A percentile compares a stretch with the other conserved stretches of the same genome.
phyloP scores from a whole-genome alignment of 2,329 filamentous ascomycete genomes.

The Aspergillus floridensis region DNA sequence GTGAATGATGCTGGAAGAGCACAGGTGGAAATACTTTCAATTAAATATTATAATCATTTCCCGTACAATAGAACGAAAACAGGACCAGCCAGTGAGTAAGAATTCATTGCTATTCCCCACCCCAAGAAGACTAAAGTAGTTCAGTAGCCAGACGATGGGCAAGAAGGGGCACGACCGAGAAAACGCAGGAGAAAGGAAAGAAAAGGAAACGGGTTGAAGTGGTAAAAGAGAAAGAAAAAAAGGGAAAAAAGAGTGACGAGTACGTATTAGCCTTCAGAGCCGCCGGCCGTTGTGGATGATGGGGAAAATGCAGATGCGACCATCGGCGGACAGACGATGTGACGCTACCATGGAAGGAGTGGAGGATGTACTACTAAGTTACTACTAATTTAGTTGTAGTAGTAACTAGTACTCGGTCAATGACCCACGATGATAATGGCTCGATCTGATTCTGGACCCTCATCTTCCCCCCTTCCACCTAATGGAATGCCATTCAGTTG shows the following conservation, averaged over 20 bases:
- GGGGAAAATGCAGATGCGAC: constrained; percentile 29
- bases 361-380: constrained; percentile 7
- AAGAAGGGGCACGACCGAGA: constrained; percentile 1
- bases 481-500: neutral
- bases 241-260: constrained; percentile 3
- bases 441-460: neutral
- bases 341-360: constrained; percentile 28
- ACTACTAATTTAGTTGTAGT: neutral
- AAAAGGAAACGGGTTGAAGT: constrained; percentile 6
- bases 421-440: neutral
- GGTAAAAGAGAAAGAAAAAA: constrained; percentile 5
- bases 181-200: constrained; percentile 9
- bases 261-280: constrained; percentile 6
- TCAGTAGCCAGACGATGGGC: constrained; percentile 4
- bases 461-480: neutral
- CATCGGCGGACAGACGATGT: constrained; percentile 35
- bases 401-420: neutral
- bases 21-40: constrained; percentile 7
- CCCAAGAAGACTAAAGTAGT: neutral
- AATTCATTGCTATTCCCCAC: constrained; percentile 18
- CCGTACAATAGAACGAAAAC: constrained; percentile 13
- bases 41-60: constrained; percentile 14
- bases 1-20: neutral
- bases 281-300: neutral
- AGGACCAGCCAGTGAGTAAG: constrained; percentile 27